A percentile compares a stretch with the other conserved stretches of the same genome.
These are phyloP conservation scores for Botrytis hyacinthi DNA, from an alignment of 2,329 filamentous ascomycete species.

Conservation along the genomic window DNA sequence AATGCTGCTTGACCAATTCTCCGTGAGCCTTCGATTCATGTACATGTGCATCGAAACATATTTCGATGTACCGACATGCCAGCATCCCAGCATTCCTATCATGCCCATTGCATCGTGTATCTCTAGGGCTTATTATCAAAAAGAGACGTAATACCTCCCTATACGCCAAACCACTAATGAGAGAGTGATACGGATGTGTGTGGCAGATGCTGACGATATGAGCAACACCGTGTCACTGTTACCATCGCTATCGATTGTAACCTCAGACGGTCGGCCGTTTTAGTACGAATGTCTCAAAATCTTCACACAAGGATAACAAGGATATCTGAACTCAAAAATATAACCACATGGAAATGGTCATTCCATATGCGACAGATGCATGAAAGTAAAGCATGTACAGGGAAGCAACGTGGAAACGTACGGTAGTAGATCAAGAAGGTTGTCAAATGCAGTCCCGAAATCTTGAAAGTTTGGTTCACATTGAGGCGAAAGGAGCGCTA, in stretches of 20 bases:
- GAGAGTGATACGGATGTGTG: neutral
- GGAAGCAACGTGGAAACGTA: constrained; percentile 20
- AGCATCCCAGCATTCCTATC: neutral
- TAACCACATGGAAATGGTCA: constrained; percentile 14
- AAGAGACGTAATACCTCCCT: neutral
- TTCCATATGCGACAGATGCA: neutral
- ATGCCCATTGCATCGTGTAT: neutral
- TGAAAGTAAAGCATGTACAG: neutral
- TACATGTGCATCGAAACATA: neutral
- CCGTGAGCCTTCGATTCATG: neutral
- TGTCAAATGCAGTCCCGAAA: constrained; percentile 9
- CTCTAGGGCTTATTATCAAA: neutral
- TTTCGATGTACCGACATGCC: neutral
- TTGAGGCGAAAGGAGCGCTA: constrained; percentile 1
- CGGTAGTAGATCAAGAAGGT: neutral
- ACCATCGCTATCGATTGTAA: constrained; percentile 5
- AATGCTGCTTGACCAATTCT: neutral
- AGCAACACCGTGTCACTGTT: neutral
- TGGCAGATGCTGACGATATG: constrained; percentile 13
- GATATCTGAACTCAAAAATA: constrained; percentile 1
- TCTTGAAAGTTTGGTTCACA: constrained; percentile 4
- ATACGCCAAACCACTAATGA: neutral
- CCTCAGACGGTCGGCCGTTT: constrained; percentile 18
- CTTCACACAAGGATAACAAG: neutral
- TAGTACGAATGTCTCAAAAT: neutral